Evolutionary conservation across 441 rosid species (phyloP), one percentile per base, ranked within the genome.

Genomic region (Syzygium malaccense): DNA sequence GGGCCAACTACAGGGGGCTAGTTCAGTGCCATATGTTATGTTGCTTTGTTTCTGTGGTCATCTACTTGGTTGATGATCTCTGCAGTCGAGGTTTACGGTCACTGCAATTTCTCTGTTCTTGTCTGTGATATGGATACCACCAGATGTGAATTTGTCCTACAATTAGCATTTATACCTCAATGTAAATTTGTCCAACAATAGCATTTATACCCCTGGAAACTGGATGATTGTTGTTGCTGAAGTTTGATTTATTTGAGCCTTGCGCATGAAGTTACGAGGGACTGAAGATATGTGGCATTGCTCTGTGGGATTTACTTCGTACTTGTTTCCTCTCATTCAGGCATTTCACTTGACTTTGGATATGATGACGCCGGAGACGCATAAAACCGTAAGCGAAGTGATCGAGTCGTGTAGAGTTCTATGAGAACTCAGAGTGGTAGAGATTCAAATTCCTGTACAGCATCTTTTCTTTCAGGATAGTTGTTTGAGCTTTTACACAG

Each of bases 311-410:
- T 75, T 75, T 41, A 75, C 53, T 41, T 75, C 10, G 30, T 78
- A 14, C 45, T 8, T 62, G 60, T 19, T 25, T 15, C 7, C 30
- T 84, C 60, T 56, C 13, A 18, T 89, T 75, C 95, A 96, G 99
- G 98, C 97, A 87, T 98, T 98, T 91, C 99, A 98, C 93, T 88
- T 94, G 94, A 90, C 98, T 18, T 92, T 98, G 66, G 97, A 98
- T 89, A 96, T 98, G 99, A 96, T 98, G 89, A 92, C 99, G 51
- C 96, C 97, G 15, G 99, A 97, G 94, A 97, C 99, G 11, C 98
- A 95, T 92, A 95, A 93, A 94, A 96, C 95, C 75, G 99, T 98
- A 92, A 95, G 89, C 89, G 98, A 95, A 95, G 99, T 98, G 51
- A 97, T 98, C 2, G 98, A 96, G 90, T 95, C 99, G 41, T 97